These are phyloP conservation scores for Cladosporium sphaerospermum DNA, from an alignment of 2,329 filamentous ascomycete genomes.

Conservation along the genomic window DNA sequence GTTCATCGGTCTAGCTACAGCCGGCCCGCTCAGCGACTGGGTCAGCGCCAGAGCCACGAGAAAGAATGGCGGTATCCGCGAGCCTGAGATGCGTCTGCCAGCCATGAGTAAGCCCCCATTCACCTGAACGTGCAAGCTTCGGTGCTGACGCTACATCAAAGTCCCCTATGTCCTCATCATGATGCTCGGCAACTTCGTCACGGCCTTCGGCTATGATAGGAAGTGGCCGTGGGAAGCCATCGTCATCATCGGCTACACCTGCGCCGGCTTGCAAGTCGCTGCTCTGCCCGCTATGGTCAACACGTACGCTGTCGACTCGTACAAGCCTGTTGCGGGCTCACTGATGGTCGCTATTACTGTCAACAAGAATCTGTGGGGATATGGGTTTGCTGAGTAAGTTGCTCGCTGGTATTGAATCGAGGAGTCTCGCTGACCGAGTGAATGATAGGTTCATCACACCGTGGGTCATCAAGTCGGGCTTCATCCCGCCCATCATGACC, in stretches of 20 bases:
- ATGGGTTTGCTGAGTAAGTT: constrained; percentile 48
- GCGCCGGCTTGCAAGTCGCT: constrained; percentile 53
- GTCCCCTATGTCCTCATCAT: constrained; percentile 53
- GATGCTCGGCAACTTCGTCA: constrained; percentile 52
- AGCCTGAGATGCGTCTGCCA: constrained; percentile 53
- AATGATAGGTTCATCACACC: constrained; percentile 29
- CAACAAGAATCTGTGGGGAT: constrained; percentile 60
- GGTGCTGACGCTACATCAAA: constrained; percentile 26
- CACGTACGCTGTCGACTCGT: constrained; percentile 57
- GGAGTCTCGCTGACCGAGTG: constrained; percentile 18
- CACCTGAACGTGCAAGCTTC: not conserved
- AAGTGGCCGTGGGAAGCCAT: constrained; percentile 48
- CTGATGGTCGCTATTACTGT: constrained; percentile 57
- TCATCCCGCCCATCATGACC: constrained; percentile 54
- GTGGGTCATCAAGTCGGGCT: constrained; percentile 46
- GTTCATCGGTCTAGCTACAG: constrained; percentile 49
- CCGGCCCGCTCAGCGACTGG: constrained; percentile 53
- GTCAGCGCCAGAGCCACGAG: constrained; percentile 48
- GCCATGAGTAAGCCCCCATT: constrained; percentile 29
- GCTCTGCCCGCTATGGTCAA: constrained; percentile 54
- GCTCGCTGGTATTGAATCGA: no score
- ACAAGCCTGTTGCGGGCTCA: constrained; percentile 56
- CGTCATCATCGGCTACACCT: constrained; percentile 53
- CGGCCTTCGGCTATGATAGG: constrained; percentile 35
- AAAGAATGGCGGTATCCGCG: constrained; percentile 49